Evolutionary conservation across 306 rosid species (phyloP), one percentile per base, ranked within the genome.

Genomic region (Mucuna pruriens): DNA sequence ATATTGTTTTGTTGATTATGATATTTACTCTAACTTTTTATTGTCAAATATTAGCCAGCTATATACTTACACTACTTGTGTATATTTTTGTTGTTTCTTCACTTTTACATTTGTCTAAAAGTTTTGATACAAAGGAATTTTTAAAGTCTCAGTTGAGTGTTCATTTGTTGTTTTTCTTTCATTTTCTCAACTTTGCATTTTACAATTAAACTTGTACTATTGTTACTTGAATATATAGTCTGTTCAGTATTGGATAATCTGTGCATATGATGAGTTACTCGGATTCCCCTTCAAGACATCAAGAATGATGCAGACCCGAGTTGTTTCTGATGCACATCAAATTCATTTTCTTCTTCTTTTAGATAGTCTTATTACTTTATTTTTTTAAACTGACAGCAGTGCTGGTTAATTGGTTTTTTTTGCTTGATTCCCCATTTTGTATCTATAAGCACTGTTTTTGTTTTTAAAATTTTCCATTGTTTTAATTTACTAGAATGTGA

Each of bases 221-320:
- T 15, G 8, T 54, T 20, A 54, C 6, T 3, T 23, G 33, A 55
- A 55, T 22, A 2, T 0, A 29, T 29, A 57, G 36, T 57, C 34
- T 4, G 2, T 34, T 8, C 0, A 7, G 8, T 17, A 6, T 29
- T 7, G 63, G 34, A 57, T 60, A 60, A 25, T 13, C 39, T 9
- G 46, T 64, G 72, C 49, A 65, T 66, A 68, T 69, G 74, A 90
- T 2, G 94, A 88, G 55, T 36, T 82, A 73, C 94, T 90, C 87
- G 91, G 94, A 87, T 92, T 92, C 93, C 92, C 90, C 91, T 86
- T 86, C 93, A 90, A 75, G 92, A 77, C 87, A 63, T 82, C 45
- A 10, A 67, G 93, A 74, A 84, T 89, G 97, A 84, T 92, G 98
- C 85, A 84, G 79, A 61, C 70, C 77, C 89, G 92, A 90, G 97